Evolutionary conservation across 2,329 filamentous ascomycete species (phyloP), one percentile per base, ranked within the genome.

Genomic region (Nakataea oryzae): DNA sequence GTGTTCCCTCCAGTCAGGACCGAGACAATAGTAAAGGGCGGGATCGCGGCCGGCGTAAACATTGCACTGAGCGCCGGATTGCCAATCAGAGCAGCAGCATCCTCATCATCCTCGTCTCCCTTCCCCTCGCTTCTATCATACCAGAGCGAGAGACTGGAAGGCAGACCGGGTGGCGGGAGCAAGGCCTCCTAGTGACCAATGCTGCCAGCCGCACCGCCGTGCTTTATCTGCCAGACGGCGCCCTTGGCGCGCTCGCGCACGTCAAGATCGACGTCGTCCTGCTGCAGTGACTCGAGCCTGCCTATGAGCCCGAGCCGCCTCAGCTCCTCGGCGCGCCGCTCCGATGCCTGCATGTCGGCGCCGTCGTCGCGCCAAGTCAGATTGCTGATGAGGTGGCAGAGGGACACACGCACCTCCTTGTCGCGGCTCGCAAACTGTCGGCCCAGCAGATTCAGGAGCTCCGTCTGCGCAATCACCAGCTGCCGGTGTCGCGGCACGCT

Each of bases 381-480:
- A 71, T 97, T 97, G 71, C 87, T 89, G 57, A 96, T 81, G 56
- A 96, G 80, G 82, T 93, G 93, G 66, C 91, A 91, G 67, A 95
- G 85, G 57, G 88, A 87, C 26, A 87, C 81, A 7, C 93, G 86
- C 8, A 99, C 87, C 55, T 89, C 85, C 57, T 84, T 82, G 70
- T 89, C 85, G 56, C 85, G 82, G 73, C 91, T 90, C 57, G 79
- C 83, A 68, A 95, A 89, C 62, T 96, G 86, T 21, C 84, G 84
- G 11, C 88, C 82, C 58, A 96, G 79, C 58, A 88, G 82, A 68
- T 83, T 86, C 64, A 97, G 80, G 5, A 97, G 78, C 14, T 88
- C 83, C 2, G 85, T 88, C 73, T 97, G 92, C 3, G 86, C 81
- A 61, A 96, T 85, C 13, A 96, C 80, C 21, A 91, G 76, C 69